A percentile compares a stretch with the other conserved stretches of the same genome.
phyloP scores from a whole-genome alignment of 2,329 filamentous ascomycete genomes.

The Xylariaceae sp. region DNA sequence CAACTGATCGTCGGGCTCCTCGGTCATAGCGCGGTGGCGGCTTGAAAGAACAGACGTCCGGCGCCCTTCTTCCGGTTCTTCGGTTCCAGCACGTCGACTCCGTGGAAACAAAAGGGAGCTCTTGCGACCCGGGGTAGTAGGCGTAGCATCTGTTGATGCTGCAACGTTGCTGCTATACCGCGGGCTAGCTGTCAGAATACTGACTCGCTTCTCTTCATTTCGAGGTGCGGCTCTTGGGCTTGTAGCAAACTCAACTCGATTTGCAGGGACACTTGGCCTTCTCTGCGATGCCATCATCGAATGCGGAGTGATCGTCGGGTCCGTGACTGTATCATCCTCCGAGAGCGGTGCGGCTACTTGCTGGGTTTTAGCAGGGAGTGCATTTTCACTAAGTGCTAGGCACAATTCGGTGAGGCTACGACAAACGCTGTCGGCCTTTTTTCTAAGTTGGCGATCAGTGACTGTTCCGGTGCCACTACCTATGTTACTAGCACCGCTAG shows the following conservation, averaged over 20 bases:
- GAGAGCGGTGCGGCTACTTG: conserved; percentile 28
- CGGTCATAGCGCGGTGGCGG: conserved; percentile 43
- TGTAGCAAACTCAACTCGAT: conserved; percentile 38
- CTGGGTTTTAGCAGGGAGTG: conserved; percentile 35
- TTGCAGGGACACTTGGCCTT: conserved; percentile 37
- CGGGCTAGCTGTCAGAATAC: conserved; percentile 44
- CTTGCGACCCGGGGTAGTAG: conserved; percentile 41
- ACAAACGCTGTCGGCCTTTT: conserved; percentile 90
- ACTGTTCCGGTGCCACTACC: conserved; percentile 46
- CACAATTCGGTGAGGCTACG: conserved; percentile 89
- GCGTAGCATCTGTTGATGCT: conserved; percentile 38
- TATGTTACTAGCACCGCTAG: conserved; percentile 61
- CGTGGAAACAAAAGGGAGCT: conserved; percentile 50
- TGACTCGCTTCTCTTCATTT: conserved; percentile 51
- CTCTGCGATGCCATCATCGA: conserved; percentile 37
- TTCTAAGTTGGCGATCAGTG: conserved; percentile 78
- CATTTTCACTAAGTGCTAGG: conserved; percentile 70
- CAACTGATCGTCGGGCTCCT: conserved; percentile 42
- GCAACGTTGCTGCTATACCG: conserved; percentile 37
- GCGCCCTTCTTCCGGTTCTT: conserved; percentile 50
- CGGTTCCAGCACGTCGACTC: conserved; percentile 45
- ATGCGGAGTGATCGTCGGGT: conserved; percentile 45
- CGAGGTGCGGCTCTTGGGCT: conserved; percentile 49
- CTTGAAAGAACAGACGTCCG: conserved; percentile 44
- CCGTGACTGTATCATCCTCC: conserved; percentile 35